Evolutionary conservation across 129 eudicot species (phyloP).

Genomic region (Mikania micrantha): DNA sequence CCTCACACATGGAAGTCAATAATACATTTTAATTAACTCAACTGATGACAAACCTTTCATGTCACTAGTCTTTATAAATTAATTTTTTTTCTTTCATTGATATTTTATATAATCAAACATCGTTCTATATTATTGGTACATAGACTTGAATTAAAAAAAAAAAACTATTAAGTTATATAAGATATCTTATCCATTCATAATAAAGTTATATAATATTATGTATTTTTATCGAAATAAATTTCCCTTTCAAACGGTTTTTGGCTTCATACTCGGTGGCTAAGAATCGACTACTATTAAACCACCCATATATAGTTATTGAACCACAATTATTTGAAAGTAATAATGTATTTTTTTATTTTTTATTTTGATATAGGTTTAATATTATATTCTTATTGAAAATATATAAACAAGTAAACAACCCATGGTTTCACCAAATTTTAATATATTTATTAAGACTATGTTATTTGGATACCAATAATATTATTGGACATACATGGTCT

Average conservation of each 20-base stretch:
- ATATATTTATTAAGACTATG: too few relatives aligned
- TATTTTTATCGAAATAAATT: not conserved
- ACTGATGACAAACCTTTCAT: not conserved
- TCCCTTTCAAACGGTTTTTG: not conserved
- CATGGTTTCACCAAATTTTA: too few relatives aligned
- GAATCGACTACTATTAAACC: slow-evolving; percentile 2
- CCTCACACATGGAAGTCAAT: too few relatives aligned
- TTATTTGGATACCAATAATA: too few relatives aligned
- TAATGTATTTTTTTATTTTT: too few relatives aligned
- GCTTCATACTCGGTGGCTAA: not conserved
- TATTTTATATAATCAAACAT: not conserved
- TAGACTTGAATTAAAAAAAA: not conserved
- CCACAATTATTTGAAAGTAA: not conserved
- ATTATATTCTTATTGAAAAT: not conserved
- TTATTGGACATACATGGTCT: too few relatives aligned
- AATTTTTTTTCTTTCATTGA: not conserved
- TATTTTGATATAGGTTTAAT: too few relatives aligned
- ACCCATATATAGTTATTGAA: not conserved
- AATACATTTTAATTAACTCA: not conserved
- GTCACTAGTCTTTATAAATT: not conserved
- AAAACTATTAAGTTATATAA: not conserved
- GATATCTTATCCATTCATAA: not conserved
- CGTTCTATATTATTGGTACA: not conserved
- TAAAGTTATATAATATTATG: not conserved
- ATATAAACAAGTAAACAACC: not conserved